A percentile compares a stretch with the other conserved stretches of the same genome.
phyloP scores from a whole-genome alignment of 768 basidiomycete genomes.

The Asterophora parasitica region DNA sequence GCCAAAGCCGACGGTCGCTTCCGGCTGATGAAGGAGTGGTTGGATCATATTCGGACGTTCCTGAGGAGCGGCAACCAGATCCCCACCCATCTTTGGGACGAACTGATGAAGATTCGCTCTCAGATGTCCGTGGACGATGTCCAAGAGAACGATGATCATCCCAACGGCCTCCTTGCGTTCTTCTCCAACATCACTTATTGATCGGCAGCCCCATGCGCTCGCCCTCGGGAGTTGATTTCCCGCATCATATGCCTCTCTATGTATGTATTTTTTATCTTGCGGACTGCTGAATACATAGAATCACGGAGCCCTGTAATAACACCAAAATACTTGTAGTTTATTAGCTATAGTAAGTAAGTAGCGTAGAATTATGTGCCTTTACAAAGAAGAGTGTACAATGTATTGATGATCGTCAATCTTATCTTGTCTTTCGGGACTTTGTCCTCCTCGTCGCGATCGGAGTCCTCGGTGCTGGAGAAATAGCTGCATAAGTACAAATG shows the following conservation, averaged over 20 bases:
- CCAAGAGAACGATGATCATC: slow-evolving; percentile 11
- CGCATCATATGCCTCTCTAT: background rate
- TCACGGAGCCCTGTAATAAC: background rate
- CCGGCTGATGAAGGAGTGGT: slow-evolving; percentile 45
- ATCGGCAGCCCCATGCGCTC: background rate
- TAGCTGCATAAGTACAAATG: background rate
- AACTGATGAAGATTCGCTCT: slow-evolving; percentile 37
- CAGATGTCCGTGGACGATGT: slow-evolving; percentile 17
- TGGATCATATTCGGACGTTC: slow-evolving; percentile 42
- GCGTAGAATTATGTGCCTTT: background rate
- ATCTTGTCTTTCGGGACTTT: background rate
- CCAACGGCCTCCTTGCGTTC: slow-evolving; percentile 22
- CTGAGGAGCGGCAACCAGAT: slow-evolving; percentile 38
- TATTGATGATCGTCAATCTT: background rate
- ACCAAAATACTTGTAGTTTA: slow-evolving; percentile 1
- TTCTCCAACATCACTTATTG: slow-evolving; percentile 13
- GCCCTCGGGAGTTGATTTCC: slow-evolving; percentile 4
- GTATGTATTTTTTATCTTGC: background rate
- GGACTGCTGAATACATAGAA: background rate
- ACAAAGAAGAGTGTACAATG: background rate
- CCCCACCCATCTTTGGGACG: slow-evolving; percentile 44
- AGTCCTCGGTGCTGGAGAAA: background rate
- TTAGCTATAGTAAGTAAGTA: slow-evolving; percentile 1
- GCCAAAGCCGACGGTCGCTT: slow-evolving; percentile 37
- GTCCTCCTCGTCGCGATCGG: background rate